Base-by-base conservation (phyloP, 1,284 basidiomycete genomes). In the Papiliotrema nemorosa region DNA sequence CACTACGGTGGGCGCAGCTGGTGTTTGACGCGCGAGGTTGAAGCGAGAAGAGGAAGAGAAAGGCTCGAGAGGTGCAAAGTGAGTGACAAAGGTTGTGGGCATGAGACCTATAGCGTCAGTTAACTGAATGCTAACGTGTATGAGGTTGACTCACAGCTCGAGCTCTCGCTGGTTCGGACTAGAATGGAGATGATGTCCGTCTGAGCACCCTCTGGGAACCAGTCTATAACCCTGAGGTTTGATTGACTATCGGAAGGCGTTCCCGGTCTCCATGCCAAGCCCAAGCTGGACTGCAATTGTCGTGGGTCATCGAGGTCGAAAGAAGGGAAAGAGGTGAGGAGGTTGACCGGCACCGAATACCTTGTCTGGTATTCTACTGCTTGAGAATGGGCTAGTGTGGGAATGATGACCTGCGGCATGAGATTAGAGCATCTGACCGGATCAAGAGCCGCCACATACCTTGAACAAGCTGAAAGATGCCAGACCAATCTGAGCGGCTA, bases 261-360 rank as follows among this genome's bases (percentile, higher is more conserved):
- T 14, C 37, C 21, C 21, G 51, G 44, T 57, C 62, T 47, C 14
- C 47, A 21, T 37, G 58, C 18, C 29, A 31, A 7, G 21, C 55
- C 48, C 34, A 64, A 50, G 43, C 57, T 62, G 21, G 49, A 5
- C 2, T 37, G 43, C 27, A 68, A 47, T 54, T 74, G 68, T 0
- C 50, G 33, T 1, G 69, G 55, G 47, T 74, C 71, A 47, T 70
- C 66, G 18, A 74, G 54, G 49, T 67, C 67, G 58, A 60, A 73
- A 2, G 67, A 58, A 1, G 69, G 63, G 52, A 74, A 74, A 14
- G 59, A 47, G 18, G 67, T 57, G 27, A 73, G 50, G 20, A 74
- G 59, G 40, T 70, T 55, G 22, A 68, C 59, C 1, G 58, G 42
- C 2, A 53, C 44, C 5, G 57, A 57, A 47, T 64, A 72, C 42